Percentiles rank a stretch among this genome's conserved stretches.
Evolutionary conservation across 2,329 filamentous ascomycete species (phyloP).

Genomic region (Aschersonia sp.): DNA sequence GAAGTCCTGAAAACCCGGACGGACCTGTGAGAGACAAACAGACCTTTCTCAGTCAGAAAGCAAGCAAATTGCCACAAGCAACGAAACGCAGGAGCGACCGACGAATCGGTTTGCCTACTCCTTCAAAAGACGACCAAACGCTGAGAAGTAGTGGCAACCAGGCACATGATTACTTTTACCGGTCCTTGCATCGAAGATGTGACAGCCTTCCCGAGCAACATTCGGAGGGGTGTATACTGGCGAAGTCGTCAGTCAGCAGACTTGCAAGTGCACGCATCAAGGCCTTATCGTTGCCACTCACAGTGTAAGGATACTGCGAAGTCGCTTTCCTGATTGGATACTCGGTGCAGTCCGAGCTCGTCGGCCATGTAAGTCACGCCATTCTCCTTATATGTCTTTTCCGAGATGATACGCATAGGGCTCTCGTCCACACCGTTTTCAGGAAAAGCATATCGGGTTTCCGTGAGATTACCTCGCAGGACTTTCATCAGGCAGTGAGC

Average conservation of each 20-base stretch:
- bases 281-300: conserved; percentile 19
- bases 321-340: conserved; percentile 61
- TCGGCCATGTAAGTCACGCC: conserved; percentile 86
- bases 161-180: conserved; percentile 58
- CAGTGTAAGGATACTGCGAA: conserved; percentile 74
- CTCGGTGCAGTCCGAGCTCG: conserved; percentile 71
- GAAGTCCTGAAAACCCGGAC: too few relatives aligned
- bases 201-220: conserved; percentile 67
- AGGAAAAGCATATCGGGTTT: conserved; percentile 71
- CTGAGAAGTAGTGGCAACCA: conserved; percentile 59
- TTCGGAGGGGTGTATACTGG: conserved; percentile 77
- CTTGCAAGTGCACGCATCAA: neutral
- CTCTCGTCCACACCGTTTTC: conserved; percentile 26
- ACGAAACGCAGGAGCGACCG: neutral
- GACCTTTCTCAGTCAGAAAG: neutral
- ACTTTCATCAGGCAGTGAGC: conserved; percentile 91
- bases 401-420: conserved; percentile 49
- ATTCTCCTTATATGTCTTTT: conserved; percentile 54
- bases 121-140: conserved; percentile 35
- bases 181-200: conserved; percentile 65
- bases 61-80: neutral
- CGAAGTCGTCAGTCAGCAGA: conserved; percentile 14
- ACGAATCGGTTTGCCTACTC: conserved; percentile 11
- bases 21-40: too few relatives aligned
- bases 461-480: conserved; percentile 61